Conservation (phyloP, 345 rosid genomes). For the Eucalyptus curtisii region DNA sequence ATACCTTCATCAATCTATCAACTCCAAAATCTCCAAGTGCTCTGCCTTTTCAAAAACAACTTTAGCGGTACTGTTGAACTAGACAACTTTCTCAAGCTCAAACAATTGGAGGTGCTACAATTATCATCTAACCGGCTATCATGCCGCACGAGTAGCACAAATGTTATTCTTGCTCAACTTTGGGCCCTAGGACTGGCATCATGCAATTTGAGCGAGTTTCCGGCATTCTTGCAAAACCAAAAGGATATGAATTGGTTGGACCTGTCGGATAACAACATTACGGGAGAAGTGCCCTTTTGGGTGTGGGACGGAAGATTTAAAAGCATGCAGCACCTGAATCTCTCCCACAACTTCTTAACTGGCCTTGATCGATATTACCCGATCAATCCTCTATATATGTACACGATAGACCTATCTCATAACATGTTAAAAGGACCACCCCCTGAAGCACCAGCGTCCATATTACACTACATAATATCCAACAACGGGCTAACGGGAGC, state of each 20-base stretch:
- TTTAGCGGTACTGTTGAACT: not conserved
- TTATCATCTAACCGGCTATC: not conserved
- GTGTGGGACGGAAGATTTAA: not conserved
- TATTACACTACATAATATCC: not conserved
- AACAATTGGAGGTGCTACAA: accelerated
- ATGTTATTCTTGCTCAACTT: not conserved
- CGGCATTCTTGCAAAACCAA: not conserved
- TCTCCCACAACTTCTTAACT: not conserved
- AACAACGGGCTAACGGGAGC: not conserved
- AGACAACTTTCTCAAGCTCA: not conserved
- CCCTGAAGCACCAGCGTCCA: not conserved
- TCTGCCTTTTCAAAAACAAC: accelerated
- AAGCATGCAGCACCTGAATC: not conserved
- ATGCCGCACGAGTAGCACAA: not conserved
- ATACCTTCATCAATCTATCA: not conserved
- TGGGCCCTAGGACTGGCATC: accelerated
- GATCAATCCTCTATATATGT: not conserved
- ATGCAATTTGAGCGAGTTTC: not conserved
- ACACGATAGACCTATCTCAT: not conserved
- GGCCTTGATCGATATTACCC: not conserved
- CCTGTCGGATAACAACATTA: not conserved
- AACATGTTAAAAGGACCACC: not conserved
- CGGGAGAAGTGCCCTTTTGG: not conserved
- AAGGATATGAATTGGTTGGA: not conserved
- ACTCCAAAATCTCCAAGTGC: not conserved